These are phyloP conservation scores for Prunus padus DNA, from an alignment of 306 rosid species.

Conservation along the genomic window DNA sequence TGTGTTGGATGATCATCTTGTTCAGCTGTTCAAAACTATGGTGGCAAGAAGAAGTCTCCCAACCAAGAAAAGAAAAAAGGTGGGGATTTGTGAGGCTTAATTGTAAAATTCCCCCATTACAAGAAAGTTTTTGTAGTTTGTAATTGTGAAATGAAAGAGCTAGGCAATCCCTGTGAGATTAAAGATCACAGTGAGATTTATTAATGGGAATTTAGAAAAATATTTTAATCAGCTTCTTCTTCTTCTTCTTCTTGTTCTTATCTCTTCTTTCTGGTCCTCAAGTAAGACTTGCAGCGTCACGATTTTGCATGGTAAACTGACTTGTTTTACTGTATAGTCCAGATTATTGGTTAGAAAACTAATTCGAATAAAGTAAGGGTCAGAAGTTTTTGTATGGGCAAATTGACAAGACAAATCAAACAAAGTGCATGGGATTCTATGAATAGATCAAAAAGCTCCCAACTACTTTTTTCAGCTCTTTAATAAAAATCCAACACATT, in stretches of 20 bases:
- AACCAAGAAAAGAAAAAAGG: not conserved
- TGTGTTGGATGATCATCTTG: conserved; percentile 5
- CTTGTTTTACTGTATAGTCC: not conserved
- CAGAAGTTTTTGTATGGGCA: not conserved
- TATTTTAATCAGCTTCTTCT: not conserved
- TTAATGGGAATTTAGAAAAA: conserved; percentile 12
- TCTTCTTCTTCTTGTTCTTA: not conserved
- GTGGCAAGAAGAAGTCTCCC: conserved; percentile 12
- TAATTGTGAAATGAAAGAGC: conserved; percentile 2
- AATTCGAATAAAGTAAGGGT: not conserved
- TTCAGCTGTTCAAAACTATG: not conserved
- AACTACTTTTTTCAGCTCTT: conserved; percentile 1
- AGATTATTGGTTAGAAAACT: not conserved
- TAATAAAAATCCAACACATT: not conserved
- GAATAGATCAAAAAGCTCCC: not conserved
- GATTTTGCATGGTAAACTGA: not conserved
- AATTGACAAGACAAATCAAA: not conserved
- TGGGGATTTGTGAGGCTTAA: conserved; percentile 1
- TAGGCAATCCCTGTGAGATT: conserved; percentile 19
- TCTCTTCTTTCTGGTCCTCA: conserved; percentile 15
- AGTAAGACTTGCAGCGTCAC: not conserved
- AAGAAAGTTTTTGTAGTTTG: conserved; percentile 8
- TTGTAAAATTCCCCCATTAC: conserved; percentile 13
- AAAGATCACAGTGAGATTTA: conserved; percentile 19
- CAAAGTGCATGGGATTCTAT: not conserved